Evolutionary conservation across 768 basidiomycete genomes (phyloP).

Genomic region (Boletellus emodensis): DNA sequence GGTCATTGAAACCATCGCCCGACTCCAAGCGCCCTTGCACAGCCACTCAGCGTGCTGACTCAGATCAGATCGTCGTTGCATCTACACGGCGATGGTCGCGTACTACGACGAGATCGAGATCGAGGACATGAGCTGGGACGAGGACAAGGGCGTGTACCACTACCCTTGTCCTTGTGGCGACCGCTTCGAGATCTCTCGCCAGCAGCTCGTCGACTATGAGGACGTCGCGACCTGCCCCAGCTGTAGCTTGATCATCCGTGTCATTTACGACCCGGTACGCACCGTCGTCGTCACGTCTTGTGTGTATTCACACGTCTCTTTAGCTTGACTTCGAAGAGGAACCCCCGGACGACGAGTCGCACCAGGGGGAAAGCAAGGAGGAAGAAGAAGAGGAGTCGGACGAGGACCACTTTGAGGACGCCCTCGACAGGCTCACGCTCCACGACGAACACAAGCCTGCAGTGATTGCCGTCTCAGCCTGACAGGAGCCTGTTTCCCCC

Average conservation of each 20-base stretch:
- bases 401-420: slow-evolving; percentile 56
- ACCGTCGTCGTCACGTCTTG: not conserved
- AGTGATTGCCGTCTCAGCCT: slow-evolving; percentile 19
- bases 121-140: slow-evolving; percentile 94
- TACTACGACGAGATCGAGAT: slow-evolving; percentile 98
- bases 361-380: slow-evolving; percentile 28
- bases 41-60: slow-evolving; percentile 9
- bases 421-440: slow-evolving; percentile 55
- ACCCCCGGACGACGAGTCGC: slow-evolving; percentile 46
- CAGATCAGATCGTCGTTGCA: not conserved
- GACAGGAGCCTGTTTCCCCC: not conserved
- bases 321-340: slow-evolving; percentile 87
- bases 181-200: slow-evolving; percentile 89
- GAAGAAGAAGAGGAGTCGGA: slow-evolving; percentile 36
- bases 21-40: not conserved
- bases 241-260: slow-evolving; percentile 88
- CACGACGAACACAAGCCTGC: slow-evolving; percentile 10
- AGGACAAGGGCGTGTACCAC: slow-evolving; percentile 78
- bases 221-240: slow-evolving; percentile 96
- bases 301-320: slow-evolving; percentile 4
- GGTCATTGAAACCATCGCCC: too few species aligned
- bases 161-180: slow-evolving; percentile 98
- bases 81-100: slow-evolving; percentile 63
- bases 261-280: slow-evolving; percentile 92
- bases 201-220: slow-evolving; percentile 83